A percentile compares a stretch with the other conserved stretches of the same genome.
These are phyloP conservation scores for Ascochyta koolunga DNA, from an alignment of 2,329 filamentous ascomycete genomes.

Conservation along the genomic window DNA sequence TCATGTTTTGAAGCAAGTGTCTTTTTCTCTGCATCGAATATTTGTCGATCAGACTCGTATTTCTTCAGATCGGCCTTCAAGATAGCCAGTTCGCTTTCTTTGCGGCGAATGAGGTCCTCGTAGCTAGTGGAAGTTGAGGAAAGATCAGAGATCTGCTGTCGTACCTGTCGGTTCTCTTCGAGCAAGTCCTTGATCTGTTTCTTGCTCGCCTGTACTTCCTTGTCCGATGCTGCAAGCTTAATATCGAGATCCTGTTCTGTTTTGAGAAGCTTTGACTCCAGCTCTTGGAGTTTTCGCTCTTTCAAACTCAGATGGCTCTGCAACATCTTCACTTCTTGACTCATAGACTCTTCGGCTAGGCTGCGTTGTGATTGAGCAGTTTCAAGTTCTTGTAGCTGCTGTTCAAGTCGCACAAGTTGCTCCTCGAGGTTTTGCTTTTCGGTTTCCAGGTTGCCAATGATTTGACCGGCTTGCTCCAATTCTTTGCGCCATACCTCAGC, in stretches of 20 bases:
- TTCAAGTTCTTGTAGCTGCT: slow-evolving; percentile 72
- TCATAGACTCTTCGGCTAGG: slow-evolving; percentile 75
- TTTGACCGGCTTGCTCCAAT: slow-evolving; percentile 86
- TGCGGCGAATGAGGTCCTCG: slow-evolving; percentile 89
- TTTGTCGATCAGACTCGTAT: slow-evolving; percentile 78
- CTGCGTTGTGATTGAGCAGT: slow-evolving; percentile 74
- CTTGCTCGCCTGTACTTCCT: slow-evolving; percentile 77
- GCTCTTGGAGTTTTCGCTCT: slow-evolving; percentile 85
- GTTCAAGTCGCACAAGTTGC: slow-evolving; percentile 72
- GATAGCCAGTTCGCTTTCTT: slow-evolving; percentile 89
- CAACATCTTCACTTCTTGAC: slow-evolving; percentile 87
- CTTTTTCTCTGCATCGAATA: slow-evolving; percentile 79
- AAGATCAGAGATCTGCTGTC: slow-evolving; percentile 83
- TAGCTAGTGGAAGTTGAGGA: slow-evolving; percentile 93
- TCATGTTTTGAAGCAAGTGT: slow-evolving; percentile 77
- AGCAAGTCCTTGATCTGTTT: slow-evolving; percentile 76
- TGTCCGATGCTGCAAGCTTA: slow-evolving; percentile 77
- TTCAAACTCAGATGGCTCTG: slow-evolving; percentile 88
- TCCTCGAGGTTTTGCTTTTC: slow-evolving; percentile 79
- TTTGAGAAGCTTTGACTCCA: slow-evolving; percentile 83
- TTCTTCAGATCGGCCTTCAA: slow-evolving; percentile 84
- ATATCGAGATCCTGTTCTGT: slow-evolving; percentile 88
- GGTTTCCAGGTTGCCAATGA: slow-evolving; percentile 83
- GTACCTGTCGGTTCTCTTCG: slow-evolving; percentile 80
- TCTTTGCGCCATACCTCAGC: slow-evolving; percentile 79